Evolutionary conservation across 2,329 filamentous ascomycete species (phyloP), one percentile per base, ranked within the genome.

Genomic region (Clonostachys rosea): DNA sequence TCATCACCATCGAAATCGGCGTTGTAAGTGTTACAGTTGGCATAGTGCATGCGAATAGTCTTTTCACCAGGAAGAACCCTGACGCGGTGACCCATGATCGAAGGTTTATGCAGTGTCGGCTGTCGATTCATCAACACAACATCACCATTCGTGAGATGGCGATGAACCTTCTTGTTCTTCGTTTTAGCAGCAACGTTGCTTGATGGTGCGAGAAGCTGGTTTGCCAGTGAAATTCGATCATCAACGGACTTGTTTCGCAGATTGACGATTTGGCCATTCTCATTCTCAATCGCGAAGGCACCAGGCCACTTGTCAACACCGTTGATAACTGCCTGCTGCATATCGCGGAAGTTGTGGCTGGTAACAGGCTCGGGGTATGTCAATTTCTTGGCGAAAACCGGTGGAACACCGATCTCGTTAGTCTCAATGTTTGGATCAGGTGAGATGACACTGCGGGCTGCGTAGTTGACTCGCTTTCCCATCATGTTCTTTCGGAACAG

Each of bases 401-500:
- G 89, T 16, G 94, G 94, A 4, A 99, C 92, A 65, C 94, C 94
- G 55, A 99, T 97, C 69, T 99, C 94, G 65, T 96, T 97, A 16
- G 94, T 97, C 67, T 99, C 94, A 59, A 99, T 96, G 61, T 97
- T 99, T 4, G 94, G 94, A 62, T 99, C 94, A 1, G 94, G 94
- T 10, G 92, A 97, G 57, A 99, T 99, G 64, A 99, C 94, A 78
- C 89, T 95, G 65, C 94, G 87, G 36, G 94, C 94, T 44, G 94
- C 94, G 64, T 94, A 97, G 67, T 99, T 97, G 70, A 99, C 94
- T 74, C 94, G 91, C 76, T 99, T 99, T 51, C 94, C 94, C 94
- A 99, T 99, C 94, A 99, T 97, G 69, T 99, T 96, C 75, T 96
- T 97, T 58, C 94, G 81, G 75, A 99, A 99, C 33, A 99, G 77